Conservation (phyloP, 352 stramenopile species). For the Halophytophthora batemanensis region DNA sequence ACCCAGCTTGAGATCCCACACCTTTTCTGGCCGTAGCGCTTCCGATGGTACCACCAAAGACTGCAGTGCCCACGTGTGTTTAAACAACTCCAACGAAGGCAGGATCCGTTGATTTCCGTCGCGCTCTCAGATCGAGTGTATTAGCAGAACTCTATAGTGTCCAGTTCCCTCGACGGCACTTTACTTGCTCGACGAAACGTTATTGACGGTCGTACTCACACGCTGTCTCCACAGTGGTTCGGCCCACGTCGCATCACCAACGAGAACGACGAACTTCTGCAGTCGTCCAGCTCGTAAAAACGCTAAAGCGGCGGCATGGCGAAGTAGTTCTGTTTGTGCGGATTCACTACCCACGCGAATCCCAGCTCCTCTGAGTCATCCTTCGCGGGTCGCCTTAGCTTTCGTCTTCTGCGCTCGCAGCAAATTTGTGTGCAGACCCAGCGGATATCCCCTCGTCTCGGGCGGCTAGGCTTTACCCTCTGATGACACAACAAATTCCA, state of each 20-base stretch:
- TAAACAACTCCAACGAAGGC: neutral
- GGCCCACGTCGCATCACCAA: neutral
- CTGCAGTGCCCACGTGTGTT: neutral
- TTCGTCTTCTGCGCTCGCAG: slow-evolving; percentile 14
- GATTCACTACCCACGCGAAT: neutral
- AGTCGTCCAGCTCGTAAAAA: neutral
- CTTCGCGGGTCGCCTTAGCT: slow-evolving; percentile 20
- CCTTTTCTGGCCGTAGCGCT: neutral
- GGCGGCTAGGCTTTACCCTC: slow-evolving; percentile 25
- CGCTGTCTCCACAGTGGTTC: neutral
- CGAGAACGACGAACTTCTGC: neutral
- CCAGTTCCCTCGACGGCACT: neutral
- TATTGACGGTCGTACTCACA: neutral
- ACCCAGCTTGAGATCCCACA: neutral
- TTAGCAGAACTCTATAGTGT: neutral
- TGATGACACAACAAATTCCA: slow-evolving; percentile 35
- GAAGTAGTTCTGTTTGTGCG: neutral
- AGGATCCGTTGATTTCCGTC: neutral
- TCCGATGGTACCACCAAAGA: neutral
- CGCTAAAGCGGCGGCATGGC: neutral
- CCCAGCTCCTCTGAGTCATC: slow-evolving; percentile 8
- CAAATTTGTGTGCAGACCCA: slow-evolving; percentile 30
- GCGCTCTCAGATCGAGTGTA: neutral
- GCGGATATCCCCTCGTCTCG: slow-evolving; percentile 30
- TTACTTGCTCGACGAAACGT: neutral